Conservation (phyloP, 139 green algal genomes). For the Auxenochlorella protothecoides region DNA sequence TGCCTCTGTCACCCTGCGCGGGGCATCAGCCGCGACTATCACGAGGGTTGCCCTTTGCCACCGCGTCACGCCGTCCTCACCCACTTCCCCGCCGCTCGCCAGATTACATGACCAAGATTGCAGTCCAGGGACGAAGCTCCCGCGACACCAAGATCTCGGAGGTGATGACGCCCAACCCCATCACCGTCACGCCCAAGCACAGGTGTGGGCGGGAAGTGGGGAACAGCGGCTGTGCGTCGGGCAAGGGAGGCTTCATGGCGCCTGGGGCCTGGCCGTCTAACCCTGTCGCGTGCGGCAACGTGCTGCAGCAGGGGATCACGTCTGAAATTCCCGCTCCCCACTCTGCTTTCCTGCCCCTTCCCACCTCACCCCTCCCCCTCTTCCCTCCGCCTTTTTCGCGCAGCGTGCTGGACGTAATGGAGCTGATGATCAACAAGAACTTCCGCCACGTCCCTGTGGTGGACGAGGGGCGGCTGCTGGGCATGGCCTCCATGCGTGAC, state of each 20-base stretch:
- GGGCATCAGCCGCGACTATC: too few species aligned
- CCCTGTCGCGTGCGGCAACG: too few species aligned
- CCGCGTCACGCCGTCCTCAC: too few species aligned
- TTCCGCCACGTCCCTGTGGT: conserved; percentile 52
- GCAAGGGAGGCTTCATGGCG: too few species aligned
- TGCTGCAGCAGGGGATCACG: too few species aligned
- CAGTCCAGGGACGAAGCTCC: conserved; percentile 33
- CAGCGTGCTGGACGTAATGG: conserved; percentile 44
- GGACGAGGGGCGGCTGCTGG: conserved; percentile 27
- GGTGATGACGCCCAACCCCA: conserved; percentile 42
- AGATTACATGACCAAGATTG: conserved; percentile 52
- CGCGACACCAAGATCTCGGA: conserved; percentile 27
- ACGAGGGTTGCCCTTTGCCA: too few species aligned
- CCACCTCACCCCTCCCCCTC: not conserved
- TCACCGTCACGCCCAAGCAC: conserved; percentile 34
- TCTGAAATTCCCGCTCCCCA: too few species aligned
- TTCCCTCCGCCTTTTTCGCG: not conserved
- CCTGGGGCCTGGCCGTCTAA: too few species aligned
- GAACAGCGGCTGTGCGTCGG: too few species aligned
- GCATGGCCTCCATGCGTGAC: conserved; percentile 49
- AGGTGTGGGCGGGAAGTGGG: conserved; percentile 1
- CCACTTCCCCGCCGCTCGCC: too few species aligned
- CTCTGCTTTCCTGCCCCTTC: too few species aligned
- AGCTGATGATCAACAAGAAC: conserved; percentile 46
- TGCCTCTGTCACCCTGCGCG: too few species aligned